These are phyloP conservation scores for Eucalyptus polyanthemos DNA, from an alignment of 345 rosid genomes.

Conservation along the genomic window DNA sequence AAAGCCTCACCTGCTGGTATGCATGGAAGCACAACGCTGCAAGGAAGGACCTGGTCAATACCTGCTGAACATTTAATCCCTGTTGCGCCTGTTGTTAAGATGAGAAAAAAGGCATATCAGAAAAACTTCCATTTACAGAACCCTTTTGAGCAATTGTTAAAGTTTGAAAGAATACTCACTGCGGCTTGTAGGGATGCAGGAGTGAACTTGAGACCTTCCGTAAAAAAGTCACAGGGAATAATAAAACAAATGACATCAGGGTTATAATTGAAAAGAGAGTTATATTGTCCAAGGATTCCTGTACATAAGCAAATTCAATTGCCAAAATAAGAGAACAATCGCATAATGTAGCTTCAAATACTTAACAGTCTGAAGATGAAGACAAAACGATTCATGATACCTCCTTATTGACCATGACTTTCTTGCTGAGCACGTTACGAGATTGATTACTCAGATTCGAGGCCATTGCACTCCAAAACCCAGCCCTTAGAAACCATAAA, in stretches of 20 bases:
- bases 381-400: background rate
- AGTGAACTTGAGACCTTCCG: slow-evolving; percentile 31
- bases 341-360: background rate
- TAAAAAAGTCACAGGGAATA: slow-evolving; percentile 26
- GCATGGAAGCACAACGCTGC: slow-evolving; percentile 97
- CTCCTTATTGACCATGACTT: slow-evolving; percentile 42
- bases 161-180: slow-evolving; percentile 10
- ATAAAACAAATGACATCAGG: slow-evolving; percentile 28
- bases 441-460: slow-evolving; percentile 23
- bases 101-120: background rate
- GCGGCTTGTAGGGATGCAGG: slow-evolving; percentile 23
- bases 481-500: slow-evolving; percentile 8
- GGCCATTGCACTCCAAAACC: slow-evolving; percentile 27
- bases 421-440: slow-evolving; percentile 29
- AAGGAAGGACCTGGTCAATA: slow-evolving; percentile 47
- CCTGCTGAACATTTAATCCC: slow-evolving; percentile 70
- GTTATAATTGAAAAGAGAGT: slow-evolving; percentile 44
- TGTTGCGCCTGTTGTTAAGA: slow-evolving; percentile 5
- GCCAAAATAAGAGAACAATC: background rate
- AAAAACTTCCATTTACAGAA: background rate
- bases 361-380: background rate
- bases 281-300: slow-evolving; percentile 41
- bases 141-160: background rate
- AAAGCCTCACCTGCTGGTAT: slow-evolving; percentile 73
- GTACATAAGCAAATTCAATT: background rate